phyloP scores from a whole-genome alignment of 345 rosid genomes.

The Eucalyptus grandis region DNA sequence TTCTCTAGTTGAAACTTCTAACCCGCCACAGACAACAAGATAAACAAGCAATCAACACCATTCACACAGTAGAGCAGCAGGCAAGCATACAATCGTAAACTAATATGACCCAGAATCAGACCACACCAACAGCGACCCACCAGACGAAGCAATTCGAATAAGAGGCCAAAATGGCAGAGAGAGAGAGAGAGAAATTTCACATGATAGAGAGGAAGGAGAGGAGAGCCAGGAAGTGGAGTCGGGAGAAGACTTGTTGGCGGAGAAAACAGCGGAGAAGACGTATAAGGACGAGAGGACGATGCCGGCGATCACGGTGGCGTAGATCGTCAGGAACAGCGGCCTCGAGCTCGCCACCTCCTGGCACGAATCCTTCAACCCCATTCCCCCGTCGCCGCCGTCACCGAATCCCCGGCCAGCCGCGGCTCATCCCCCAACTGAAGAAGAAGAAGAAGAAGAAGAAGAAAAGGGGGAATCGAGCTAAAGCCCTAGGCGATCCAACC shows the following conservation, averaged over 20 bases:
- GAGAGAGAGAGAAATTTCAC: constrained; percentile 1
- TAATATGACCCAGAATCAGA: not conserved
- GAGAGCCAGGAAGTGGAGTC: constrained; percentile 49
- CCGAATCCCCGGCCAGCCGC: not conserved
- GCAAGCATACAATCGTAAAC: not conserved
- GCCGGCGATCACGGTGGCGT: constrained; percentile 70
- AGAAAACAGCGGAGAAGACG: constrained; percentile 80
- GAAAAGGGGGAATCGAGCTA: not conserved
- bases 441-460: not conserved
- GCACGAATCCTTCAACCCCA: constrained; percentile 58
- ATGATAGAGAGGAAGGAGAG: constrained; percentile 22
- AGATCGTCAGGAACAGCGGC: constrained; percentile 80
- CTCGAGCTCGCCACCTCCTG: constrained; percentile 55
- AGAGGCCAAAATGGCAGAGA: not conserved
- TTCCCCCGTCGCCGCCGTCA: not conserved
- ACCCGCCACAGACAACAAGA: not conserved
- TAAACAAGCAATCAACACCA: not conserved
- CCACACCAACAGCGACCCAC: not conserved
- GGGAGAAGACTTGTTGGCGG: constrained; percentile 33
- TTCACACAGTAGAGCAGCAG: not conserved
- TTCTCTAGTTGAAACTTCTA: not conserved
- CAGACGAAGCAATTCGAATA: not conserved
- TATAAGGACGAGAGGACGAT: constrained; percentile 64
- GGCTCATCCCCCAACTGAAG: not conserved
- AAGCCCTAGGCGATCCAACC: not conserved